Evolutionary conservation across 2,329 filamentous ascomycete genomes (phyloP).

Genomic region (Passalora sequoiae): DNA sequence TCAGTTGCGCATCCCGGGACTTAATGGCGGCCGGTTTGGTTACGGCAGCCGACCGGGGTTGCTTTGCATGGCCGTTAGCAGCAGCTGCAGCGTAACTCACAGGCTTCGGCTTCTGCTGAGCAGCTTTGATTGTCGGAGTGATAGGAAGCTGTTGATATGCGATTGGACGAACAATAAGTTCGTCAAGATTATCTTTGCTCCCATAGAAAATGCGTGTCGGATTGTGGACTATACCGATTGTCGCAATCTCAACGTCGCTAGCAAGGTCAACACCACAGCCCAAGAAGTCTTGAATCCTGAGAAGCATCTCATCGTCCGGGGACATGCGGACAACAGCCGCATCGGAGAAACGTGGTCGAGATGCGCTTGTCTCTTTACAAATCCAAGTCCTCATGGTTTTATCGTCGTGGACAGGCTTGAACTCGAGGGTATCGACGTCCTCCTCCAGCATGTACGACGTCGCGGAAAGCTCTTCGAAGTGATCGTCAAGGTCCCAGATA

Average conservation of each 20-base stretch:
- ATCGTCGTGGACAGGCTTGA: constrained; percentile 50
- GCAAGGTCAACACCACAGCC: constrained; percentile 57
- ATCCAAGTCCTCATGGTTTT: constrained; percentile 51
- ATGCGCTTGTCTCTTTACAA: constrained; percentile 35
- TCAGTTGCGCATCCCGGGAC: constrained; percentile 45
- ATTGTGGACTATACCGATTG: constrained; percentile 19
- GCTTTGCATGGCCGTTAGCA: constrained; percentile 22
- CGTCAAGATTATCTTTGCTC: constrained; percentile 20
- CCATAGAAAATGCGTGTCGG: constrained; percentile 25
- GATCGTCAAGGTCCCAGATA: constrained; percentile 45
- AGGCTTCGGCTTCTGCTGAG: constrained; percentile 21
- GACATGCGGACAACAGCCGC: constrained; percentile 49
- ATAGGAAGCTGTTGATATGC: constrained; percentile 44
- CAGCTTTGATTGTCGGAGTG: constrained; percentile 9
- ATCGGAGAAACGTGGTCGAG: constrained; percentile 53
- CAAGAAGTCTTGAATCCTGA: constrained; percentile 58
- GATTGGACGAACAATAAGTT: constrained; percentile 31
- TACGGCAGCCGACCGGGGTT: constrained; percentile 12
- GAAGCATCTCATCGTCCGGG: constrained; percentile 61
- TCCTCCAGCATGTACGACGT: constrained; percentile 63
- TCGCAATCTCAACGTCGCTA: constrained; percentile 40
- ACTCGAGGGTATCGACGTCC: constrained; percentile 62
- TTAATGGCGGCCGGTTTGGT: constrained; percentile 13
- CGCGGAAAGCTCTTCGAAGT: constrained; percentile 35
- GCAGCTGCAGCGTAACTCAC: constrained; percentile 30